Evolutionary conservation across 106 monocot species (phyloP).

Genomic region (Platanthera zijinensis): DNA sequence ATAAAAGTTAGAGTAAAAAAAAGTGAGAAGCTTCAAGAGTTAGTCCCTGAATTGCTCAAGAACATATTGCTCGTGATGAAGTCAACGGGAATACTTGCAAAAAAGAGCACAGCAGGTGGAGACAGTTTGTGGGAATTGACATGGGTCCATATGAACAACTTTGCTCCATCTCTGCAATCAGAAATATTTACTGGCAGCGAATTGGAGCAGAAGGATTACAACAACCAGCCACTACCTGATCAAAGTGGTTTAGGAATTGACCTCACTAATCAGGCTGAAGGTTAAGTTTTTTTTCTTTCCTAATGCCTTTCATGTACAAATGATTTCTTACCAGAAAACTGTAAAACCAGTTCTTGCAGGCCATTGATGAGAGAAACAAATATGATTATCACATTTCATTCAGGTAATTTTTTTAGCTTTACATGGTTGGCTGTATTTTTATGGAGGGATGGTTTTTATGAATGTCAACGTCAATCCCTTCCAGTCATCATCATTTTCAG

Average conservation of each 20-base stretch:
- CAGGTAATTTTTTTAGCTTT: background rate
- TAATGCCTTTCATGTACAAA: background rate
- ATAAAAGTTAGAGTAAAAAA: conserved; percentile 38
- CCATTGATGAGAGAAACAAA: conserved; percentile 2
- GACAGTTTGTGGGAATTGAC: conserved; percentile 52
- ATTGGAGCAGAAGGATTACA: conserved; percentile 16
- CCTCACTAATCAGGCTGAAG: background rate
- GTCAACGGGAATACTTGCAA: conserved; percentile 30
- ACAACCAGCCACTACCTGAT: conserved; percentile 8
- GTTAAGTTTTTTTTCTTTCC: background rate
- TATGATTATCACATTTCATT: background rate
- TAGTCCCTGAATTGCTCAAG: conserved; percentile 52
- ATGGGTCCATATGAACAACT: conserved; percentile 40
- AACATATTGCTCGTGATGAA: conserved; percentile 57
- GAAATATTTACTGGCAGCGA: conserved; percentile 38
- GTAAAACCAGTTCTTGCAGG: conserved; percentile 1
- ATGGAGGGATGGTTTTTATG: no score
- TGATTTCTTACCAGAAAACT: background rate
- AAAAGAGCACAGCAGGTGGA: conserved; percentile 33
- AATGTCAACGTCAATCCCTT: no score
- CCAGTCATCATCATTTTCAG: no score
- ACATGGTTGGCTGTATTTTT: background rate
- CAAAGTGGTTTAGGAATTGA: background rate
- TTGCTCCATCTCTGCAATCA: conserved; percentile 37
- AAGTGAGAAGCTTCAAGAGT: conserved; percentile 51